Evolutionary conservation across 2,329 filamentous ascomycete species (phyloP), one percentile per base, ranked within the genome.

Genomic region (Colletotrichum somersetense): DNA sequence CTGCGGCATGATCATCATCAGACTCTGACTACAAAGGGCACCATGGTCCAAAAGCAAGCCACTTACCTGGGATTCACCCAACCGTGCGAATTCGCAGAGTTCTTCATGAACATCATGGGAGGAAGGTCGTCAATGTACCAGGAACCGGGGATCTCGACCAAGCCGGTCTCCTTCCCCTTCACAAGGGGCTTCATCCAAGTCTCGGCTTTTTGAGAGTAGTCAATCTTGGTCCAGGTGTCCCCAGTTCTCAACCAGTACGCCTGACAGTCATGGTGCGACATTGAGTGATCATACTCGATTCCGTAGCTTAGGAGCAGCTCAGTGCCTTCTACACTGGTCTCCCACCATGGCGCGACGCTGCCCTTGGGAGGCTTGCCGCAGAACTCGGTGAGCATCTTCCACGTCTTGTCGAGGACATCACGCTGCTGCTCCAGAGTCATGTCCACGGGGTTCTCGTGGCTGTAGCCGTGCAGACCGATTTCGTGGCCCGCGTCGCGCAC

Each of bases 321-420:
- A 0, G 89, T 88, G 2, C 90, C 91, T 77, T 93, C 92, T 73
- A 89, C 86, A 70, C 88, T 90, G 0, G 89, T 90, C 77, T 94
- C 92, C 92, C 92, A 94, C 85, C 83, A 95, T 0, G 92, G 92
- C 0, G 92, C 92, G 0, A 94, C 92, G 57, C 87, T 91, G 1
- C 92, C 92, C 0, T 91, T 84, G 0, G 93, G 93, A 0, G 90
- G 91, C 80, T 93, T 93, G 10, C 92, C 88, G 76, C 77, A 62
- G 30, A 95, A 92, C 0, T 91, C 89, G 0, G 89, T 93, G 42
- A 94, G 86, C 80, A 94, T 85, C 53, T 87, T 87, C 78, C 91
- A 93, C 35, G 91, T 93, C 80, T 93, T 93, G 77, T 92, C 90
- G 5, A 95, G 86, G n/a, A 95, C 91, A 69, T 93, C 91, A 11